Conservation (phyloP, 768 basidiomycete species). For the Mrakia frigida region DNA sequence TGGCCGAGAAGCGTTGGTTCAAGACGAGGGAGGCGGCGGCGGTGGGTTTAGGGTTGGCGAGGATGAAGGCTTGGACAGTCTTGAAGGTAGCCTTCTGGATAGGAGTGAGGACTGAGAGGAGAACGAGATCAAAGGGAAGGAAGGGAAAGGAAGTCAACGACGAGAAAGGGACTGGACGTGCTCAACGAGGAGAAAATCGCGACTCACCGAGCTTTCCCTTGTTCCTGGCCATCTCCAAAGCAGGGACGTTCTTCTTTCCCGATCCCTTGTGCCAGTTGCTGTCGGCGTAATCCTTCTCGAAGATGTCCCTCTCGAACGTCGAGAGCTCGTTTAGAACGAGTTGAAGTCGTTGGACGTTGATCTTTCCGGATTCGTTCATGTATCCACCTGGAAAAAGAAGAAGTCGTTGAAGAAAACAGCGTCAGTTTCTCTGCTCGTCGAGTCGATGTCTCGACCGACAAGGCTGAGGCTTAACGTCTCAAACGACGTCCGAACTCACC, state of each 20-base stretch:
- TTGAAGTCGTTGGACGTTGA: constrained; percentile 74
- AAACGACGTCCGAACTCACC: constrained; percentile 43
- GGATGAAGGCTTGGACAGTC: constrained; percentile 68
- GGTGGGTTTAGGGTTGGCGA: constrained; percentile 43
- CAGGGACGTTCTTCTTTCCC: constrained; percentile 63
- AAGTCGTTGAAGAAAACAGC: not conserved
- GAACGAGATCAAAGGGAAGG: not conserved
- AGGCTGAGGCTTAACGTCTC: not conserved
- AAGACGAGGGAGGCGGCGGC: constrained; percentile 53
- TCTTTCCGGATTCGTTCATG: constrained; percentile 80
- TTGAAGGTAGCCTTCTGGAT: constrained; percentile 74
- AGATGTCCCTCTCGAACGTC: constrained; percentile 79
- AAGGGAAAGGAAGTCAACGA: not conserved
- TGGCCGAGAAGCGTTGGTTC: constrained; percentile 69
- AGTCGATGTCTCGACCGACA: too few species aligned
- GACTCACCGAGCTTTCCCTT: constrained; percentile 60
- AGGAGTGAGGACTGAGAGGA: constrained; percentile 60
- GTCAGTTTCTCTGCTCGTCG: not conserved
- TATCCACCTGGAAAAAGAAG: constrained; percentile 64
- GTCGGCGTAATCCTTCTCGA: constrained; percentile 86
- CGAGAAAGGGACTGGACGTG: not conserved
- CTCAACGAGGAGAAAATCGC: not conserved
- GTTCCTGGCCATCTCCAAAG: constrained; percentile 59
- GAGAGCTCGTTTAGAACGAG: constrained; percentile 82
- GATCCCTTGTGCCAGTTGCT: constrained; percentile 82